These are phyloP conservation scores for Fusarium scirpi DNA, from an alignment of 2,329 filamentous ascomycete genomes.

Conservation along the genomic window DNA sequence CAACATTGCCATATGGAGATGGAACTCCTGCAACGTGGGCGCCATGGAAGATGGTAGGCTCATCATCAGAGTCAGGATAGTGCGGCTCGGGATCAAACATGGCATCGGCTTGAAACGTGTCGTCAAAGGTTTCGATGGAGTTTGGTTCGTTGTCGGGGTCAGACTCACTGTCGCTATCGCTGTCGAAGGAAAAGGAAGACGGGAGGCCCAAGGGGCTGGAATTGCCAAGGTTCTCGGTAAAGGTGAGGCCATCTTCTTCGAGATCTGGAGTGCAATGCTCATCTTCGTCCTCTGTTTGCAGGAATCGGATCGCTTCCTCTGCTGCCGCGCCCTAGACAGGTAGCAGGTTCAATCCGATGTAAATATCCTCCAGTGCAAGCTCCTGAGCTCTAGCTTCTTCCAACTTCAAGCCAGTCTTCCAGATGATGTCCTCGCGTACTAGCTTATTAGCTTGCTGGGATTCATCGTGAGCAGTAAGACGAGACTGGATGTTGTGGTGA, in stretches of 20 bases:
- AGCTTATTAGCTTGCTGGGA: constrained; percentile 34
- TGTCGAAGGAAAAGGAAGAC: neutral
- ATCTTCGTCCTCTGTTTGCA: neutral
- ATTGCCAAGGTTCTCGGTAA: neutral
- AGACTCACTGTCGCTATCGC: constrained; percentile 3
- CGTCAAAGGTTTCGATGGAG: neutral
- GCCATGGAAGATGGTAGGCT: constrained; percentile 46
- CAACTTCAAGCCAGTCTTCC: constrained; percentile 46
- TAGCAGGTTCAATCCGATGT: constrained; percentile 46
- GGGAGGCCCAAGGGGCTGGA: neutral
- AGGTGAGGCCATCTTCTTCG: rapidly evolving
- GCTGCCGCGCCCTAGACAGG: constrained; percentile 45
- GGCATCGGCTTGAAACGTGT: constrained; percentile 38
- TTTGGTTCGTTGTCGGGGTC: constrained; percentile 12
- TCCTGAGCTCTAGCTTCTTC: constrained; percentile 42
- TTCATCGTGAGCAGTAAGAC: constrained; percentile 34
- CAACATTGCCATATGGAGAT: constrained; percentile 17
- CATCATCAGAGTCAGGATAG: constrained; percentile 41
- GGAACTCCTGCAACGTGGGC: constrained; percentile 41
- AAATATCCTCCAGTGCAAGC: constrained; percentile 36
- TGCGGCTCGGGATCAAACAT: constrained; percentile 32
- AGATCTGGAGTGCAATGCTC: neutral
- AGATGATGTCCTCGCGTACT: constrained; percentile 39
- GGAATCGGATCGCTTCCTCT: neutral
- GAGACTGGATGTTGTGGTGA: constrained; percentile 45